Conservation (phyloP, 139 green algal genomes). For the Edaphochlamys debaryana region DNA sequence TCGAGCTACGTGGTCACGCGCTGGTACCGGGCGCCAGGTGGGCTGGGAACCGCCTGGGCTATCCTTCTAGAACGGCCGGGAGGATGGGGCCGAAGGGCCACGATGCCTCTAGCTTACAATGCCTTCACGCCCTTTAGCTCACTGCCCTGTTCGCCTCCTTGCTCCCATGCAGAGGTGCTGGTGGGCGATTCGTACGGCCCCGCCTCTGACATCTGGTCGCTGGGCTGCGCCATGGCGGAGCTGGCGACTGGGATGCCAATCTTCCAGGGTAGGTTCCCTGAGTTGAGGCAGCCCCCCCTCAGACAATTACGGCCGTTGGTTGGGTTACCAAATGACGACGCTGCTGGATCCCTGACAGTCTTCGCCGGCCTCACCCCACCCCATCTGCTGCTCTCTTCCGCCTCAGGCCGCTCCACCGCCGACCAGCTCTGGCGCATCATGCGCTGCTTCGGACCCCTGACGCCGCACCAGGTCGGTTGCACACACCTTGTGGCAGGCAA, state of each 20-base stretch:
- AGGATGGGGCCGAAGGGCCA: neutral
- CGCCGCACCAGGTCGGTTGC: no score
- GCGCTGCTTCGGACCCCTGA: no score
- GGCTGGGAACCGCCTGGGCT: neutral
- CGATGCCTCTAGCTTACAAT: neutral
- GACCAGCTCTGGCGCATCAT: no score
- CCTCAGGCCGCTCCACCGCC: no score
- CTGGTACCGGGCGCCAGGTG: conserved; percentile 59
- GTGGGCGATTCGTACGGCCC: conserved; percentile 72
- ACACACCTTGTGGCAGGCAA: no score
- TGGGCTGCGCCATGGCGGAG: conserved; percentile 80
- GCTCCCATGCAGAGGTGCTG: conserved; percentile 78
- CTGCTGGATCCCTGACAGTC: no score
- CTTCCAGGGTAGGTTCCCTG: conserved; percentile 67
- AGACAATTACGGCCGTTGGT: no score
- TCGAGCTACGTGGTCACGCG: conserved; percentile 71
- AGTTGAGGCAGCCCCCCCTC: no score
- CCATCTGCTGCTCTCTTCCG: no score
- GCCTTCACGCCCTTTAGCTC: neutral
- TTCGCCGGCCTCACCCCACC: no score
- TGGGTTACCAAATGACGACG: no score
- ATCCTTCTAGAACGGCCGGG: no score
- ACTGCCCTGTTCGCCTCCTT: neutral
- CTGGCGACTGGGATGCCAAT: conserved; percentile 73
- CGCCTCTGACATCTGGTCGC: conserved; percentile 39